phyloP scores from a whole-genome alignment of 2,329 filamentous ascomycete species.

The Ceratocystis ficicola region DNA sequence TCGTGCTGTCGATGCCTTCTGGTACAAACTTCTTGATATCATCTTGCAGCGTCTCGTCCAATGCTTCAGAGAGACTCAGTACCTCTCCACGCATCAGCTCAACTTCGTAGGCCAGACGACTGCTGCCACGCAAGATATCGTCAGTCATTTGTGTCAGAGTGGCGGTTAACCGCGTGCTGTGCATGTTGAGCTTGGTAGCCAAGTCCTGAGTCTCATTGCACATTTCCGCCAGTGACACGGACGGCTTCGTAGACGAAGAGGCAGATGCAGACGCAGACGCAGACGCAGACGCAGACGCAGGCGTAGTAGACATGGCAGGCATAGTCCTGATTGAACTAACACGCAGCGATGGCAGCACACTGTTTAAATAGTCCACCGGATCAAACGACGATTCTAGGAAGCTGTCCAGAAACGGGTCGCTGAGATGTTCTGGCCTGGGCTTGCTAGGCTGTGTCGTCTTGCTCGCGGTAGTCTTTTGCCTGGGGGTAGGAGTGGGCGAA shows the following conservation, averaged over 20 bases:
- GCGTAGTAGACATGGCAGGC: not conserved
- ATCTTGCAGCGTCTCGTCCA: slow-evolving; percentile 58
- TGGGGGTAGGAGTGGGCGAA: slow-evolving; percentile 16
- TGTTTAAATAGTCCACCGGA: slow-evolving; percentile 73
- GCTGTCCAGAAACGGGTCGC: slow-evolving; percentile 59
- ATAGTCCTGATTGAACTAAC: not conserved
- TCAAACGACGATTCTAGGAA: slow-evolving; percentile 72
- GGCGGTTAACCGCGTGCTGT: slow-evolving; percentile 69
- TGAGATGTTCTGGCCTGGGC: slow-evolving; percentile 49
- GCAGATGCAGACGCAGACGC: not conserved
- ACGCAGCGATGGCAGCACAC: slow-evolving; percentile 57
- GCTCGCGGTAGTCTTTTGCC: slow-evolving; percentile 16
- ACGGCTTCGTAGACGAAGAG: slow-evolving; percentile 17
- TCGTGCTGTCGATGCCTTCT: slow-evolving; percentile 31
- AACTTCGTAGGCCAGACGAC: slow-evolving; percentile 83
- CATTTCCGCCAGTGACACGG: slow-evolving; percentile 57
- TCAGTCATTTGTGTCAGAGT: slow-evolving; percentile 83
- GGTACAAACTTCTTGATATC: slow-evolving; percentile 65
- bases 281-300: not conserved
- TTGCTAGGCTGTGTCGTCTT: slow-evolving; percentile 28
- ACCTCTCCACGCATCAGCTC: slow-evolving; percentile 86
- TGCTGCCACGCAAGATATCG: slow-evolving; percentile 82
- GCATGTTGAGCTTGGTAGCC: slow-evolving; percentile 77
- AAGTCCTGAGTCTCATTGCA: slow-evolving; percentile 70
- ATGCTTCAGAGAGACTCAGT: slow-evolving; percentile 61